Evolutionary conservation across 1,284 basidiomycete genomes (phyloP).

Genomic region (Boletus smithii): DNA sequence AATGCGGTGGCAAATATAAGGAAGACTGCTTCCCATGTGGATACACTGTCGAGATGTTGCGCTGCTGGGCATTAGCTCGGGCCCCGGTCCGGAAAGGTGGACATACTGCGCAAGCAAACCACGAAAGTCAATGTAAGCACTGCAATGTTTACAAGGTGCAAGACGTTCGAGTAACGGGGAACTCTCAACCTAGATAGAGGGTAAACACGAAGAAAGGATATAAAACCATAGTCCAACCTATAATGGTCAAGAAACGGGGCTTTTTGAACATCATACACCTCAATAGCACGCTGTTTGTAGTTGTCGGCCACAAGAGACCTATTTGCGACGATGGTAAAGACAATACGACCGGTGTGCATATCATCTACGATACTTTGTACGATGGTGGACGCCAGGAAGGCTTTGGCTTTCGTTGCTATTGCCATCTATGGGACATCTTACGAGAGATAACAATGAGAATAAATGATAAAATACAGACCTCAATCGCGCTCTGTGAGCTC

Average conservation of each 20-base stretch:
- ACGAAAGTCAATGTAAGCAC: slow-evolving; percentile 68
- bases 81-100: background rate
- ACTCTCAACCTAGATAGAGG: slow-evolving; percentile 60
- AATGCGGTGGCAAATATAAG: slow-evolving; percentile 76
- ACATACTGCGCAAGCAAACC: slow-evolving; percentile 68
- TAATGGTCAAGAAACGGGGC: slow-evolving; percentile 85
- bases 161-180: slow-evolving; percentile 72
- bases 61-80: slow-evolving; percentile 39
- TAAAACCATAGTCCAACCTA: slow-evolving; percentile 39
- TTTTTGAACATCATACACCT: slow-evolving; percentile 69
- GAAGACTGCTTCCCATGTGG: slow-evolving; percentile 67
- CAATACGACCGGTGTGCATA: slow-evolving; percentile 71
- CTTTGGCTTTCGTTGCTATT: slow-evolving; percentile 76
- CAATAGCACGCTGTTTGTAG: slow-evolving; percentile 75
- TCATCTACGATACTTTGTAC: slow-evolving; percentile 82
- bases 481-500: slow-evolving; percentile 71
- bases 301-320: slow-evolving; percentile 81
- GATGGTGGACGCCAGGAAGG: slow-evolving; percentile 74
- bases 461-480: slow-evolving; percentile 47
- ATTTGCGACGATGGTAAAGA: slow-evolving; percentile 62
- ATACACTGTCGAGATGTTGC: slow-evolving; percentile 49
- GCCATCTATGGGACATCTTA: slow-evolving; percentile 60
- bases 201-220: slow-evolving; percentile 5
- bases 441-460: background rate
- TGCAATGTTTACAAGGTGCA: slow-evolving; percentile 78